These are phyloP conservation scores for Jaapia argillacea DNA, from an alignment of 768 basidiomycete genomes.

Conservation along the genomic window DNA sequence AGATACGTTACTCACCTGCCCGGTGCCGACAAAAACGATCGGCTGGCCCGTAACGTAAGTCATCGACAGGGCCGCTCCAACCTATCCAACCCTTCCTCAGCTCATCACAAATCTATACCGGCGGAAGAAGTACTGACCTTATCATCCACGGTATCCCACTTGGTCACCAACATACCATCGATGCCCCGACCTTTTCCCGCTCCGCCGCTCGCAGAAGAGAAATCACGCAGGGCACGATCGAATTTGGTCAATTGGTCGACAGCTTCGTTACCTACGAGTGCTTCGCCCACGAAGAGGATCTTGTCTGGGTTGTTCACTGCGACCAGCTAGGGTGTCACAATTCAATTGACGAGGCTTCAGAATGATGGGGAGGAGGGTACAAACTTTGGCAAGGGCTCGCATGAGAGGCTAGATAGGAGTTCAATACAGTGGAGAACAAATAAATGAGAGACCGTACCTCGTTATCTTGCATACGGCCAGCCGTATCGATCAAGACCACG, in stretches of 20 bases:
- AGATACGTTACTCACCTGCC: constrained; percentile 53
- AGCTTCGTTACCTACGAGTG: constrained; percentile 96
- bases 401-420: constrained; percentile 64
- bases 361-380: too few relatives aligned
- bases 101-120: not conserved
- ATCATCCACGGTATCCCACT: constrained; percentile 98
- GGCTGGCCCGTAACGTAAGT: constrained; percentile 98
- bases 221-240: constrained; percentile 87
- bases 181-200: constrained; percentile 78
- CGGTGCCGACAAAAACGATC: constrained; percentile 96
- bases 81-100: constrained; percentile 36
- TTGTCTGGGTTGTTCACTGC: constrained; percentile 93
- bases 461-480: constrained; percentile 99
- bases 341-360: not conserved
- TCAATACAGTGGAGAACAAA: constrained; percentile 5
- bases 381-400: constrained; percentile 95
- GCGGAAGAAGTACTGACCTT: constrained; percentile 46
- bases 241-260: constrained; percentile 97
- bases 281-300: constrained; percentile 97
- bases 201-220: constrained; percentile 60
- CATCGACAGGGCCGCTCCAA: constrained; percentile 97
- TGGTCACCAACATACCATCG: constrained; percentile 97
- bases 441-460: constrained; percentile 41
- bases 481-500: constrained; percentile 95
- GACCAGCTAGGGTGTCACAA: constrained; percentile 51